A percentile compares a stretch with the other conserved stretches of the same genome.
phyloP scores from a whole-genome alignment of 805 yeast genomes.

The Cyberlindnera mycetangii region DNA sequence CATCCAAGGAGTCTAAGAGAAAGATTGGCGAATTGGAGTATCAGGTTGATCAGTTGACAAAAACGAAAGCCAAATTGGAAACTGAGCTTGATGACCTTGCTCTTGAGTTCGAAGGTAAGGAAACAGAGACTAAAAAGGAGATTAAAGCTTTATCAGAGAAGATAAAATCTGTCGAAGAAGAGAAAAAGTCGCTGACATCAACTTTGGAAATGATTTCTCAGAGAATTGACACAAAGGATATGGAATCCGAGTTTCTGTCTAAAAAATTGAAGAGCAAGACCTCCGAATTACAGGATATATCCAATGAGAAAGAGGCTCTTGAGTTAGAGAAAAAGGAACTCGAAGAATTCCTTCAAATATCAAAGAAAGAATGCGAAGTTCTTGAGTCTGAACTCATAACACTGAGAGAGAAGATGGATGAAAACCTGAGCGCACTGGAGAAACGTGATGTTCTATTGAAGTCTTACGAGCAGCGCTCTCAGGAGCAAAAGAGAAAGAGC shows the following conservation, averaged over 20 bases:
- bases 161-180: constrained; percentile 28
- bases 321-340: constrained; percentile 2
- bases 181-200: constrained; percentile 32
- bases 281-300: constrained; percentile 8
- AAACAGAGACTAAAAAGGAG: constrained; percentile 27
- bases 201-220: constrained; percentile 33
- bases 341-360: neutral
- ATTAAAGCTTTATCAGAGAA: constrained; percentile 26
- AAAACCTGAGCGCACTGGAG: constrained; percentile 7
- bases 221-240: constrained; percentile 29
- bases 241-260: constrained; percentile 20
- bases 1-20: neutral
- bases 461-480: constrained; percentile 19
- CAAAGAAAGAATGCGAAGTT: neutral
- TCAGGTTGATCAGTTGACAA: constrained; percentile 6
- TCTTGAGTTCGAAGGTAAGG: constrained; percentile 29
- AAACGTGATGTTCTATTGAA: constrained; percentile 16
- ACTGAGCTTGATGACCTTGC: constrained; percentile 26
- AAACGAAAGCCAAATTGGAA: constrained; percentile 14
- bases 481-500: constrained; percentile 23
- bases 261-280: constrained; percentile 16
- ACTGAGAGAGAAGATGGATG: constrained; percentile 9
- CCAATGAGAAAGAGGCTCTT: neutral
- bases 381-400: neutral
- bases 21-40: constrained; percentile 4